Evolutionary conservation across 192 early-diverging fungal species (phyloP).

Genomic region (Borealophlyctis nickersoniae): DNA sequence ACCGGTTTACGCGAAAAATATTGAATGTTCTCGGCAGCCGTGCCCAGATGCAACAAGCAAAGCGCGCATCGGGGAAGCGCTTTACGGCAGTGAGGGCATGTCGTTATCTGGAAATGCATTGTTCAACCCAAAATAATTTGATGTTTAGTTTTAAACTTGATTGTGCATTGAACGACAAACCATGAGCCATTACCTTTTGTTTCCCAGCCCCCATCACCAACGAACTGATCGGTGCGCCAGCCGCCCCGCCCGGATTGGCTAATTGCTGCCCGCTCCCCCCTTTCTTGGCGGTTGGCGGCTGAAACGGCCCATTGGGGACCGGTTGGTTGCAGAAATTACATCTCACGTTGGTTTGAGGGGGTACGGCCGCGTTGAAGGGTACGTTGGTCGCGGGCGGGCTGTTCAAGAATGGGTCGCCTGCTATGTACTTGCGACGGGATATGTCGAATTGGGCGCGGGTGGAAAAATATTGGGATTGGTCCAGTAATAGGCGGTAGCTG

Average conservation of each 20-base stretch:
- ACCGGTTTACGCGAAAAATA: constrained; percentile 24
- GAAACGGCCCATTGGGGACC: constrained; percentile 24
- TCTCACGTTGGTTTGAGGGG: constrained; percentile 78
- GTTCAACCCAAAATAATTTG: background rate
- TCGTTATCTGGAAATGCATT: constrained; percentile 41
- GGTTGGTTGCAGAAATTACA: constrained; percentile 82
- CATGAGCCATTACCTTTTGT: constrained; percentile 13
- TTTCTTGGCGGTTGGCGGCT: background rate
- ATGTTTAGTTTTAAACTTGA: background rate
- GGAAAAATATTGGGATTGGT: constrained; percentile 84
- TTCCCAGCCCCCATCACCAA: constrained; percentile 13
- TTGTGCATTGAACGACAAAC: background rate
- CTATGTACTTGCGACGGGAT: constrained; percentile 54
- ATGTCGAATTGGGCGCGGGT: constrained; percentile 91
- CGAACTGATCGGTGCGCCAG: background rate
- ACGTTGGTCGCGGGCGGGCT: constrained; percentile 14
- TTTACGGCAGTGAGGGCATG: constrained; percentile 36
- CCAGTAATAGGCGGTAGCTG: constrained; percentile 80
- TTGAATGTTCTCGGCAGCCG: constrained; percentile 56
- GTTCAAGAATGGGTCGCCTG: constrained; percentile 15
- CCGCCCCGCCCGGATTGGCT: background rate
- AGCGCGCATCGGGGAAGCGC: constrained; percentile 35
- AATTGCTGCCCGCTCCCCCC: background rate
- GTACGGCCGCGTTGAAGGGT: constrained; percentile 13
- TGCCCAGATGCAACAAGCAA: constrained; percentile 48